A percentile compares a stretch with the other conserved stretches of the same genome.
Evolutionary conservation across 2,329 filamentous ascomycete species (phyloP).

Genomic region (Curvularia sp.): DNA sequence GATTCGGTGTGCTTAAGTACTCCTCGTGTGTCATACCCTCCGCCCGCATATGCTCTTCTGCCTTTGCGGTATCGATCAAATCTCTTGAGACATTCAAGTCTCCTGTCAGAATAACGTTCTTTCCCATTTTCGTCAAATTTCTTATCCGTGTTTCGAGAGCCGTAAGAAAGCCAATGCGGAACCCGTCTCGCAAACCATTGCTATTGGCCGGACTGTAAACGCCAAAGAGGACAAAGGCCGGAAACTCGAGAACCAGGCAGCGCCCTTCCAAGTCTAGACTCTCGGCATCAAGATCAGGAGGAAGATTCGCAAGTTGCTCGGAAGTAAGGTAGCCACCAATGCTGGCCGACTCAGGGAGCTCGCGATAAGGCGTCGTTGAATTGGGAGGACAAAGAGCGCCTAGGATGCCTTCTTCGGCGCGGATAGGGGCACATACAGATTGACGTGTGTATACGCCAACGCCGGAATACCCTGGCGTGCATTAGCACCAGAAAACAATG

Average conservation of each 20-base stretch:
- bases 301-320: constrained; percentile 67
- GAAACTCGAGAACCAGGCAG: constrained; percentile 90
- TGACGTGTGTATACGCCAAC: constrained; percentile 96
- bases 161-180: constrained; percentile 79
- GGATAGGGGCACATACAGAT: constrained; percentile 80
- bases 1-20: constrained; percentile 74
- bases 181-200: constrained; percentile 82
- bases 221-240: constrained; percentile 90
- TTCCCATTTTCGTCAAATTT: constrained; percentile 80
- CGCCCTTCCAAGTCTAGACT: constrained; percentile 88
- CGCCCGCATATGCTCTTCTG: constrained; percentile 74
- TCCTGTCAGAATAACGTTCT: constrained; percentile 83
- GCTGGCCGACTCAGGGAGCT: constrained; percentile 73
- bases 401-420: constrained; percentile 92
- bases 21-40: constrained; percentile 71
- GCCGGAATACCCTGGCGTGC: constrained; percentile 80
- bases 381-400: constrained; percentile 78
- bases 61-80: constrained; percentile 77
- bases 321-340: constrained; percentile 87
- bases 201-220: constrained; percentile 91
- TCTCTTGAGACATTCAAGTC: constrained; percentile 82
- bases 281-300: constrained; percentile 65
- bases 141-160: constrained; percentile 83
- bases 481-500: constrained; percentile 20
- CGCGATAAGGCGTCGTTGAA: constrained; percentile 72